Evolutionary conservation across 768 basidiomycete genomes (phyloP).

Genomic region (Pleurotus eryngii): DNA sequence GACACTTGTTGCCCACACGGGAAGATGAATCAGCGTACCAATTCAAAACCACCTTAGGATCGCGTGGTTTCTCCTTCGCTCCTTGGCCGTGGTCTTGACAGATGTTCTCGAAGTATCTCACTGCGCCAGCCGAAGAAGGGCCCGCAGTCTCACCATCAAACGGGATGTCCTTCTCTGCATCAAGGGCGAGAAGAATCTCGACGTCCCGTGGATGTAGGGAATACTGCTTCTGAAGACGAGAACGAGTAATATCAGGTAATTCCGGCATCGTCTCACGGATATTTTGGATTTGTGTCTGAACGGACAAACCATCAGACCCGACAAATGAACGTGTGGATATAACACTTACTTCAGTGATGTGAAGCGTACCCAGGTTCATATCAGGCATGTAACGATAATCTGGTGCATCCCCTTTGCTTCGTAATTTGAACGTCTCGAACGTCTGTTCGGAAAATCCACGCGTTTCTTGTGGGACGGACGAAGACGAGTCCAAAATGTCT

Average conservation of each 20-base stretch:
- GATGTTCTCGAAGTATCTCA: constrained; percentile 78
- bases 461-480: constrained; percentile 75
- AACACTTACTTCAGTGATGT: constrained; percentile 45
- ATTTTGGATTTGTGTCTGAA: constrained; percentile 59
- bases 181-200: constrained; percentile 74
- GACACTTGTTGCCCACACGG: constrained; percentile 10
- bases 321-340: no score
- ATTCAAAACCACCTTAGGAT: constrained; percentile 75
- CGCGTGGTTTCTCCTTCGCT: constrained; percentile 29
- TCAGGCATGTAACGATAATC: constrained; percentile 99
- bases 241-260: constrained; percentile 63
- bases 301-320: no score
- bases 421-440: constrained; percentile 75
- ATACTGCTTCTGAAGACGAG: constrained; percentile 49
- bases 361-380: constrained; percentile 80
- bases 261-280: constrained; percentile 63
- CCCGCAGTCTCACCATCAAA: constrained; percentile 51
- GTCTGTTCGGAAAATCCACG: constrained; percentile 84
- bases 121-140: constrained; percentile 38
- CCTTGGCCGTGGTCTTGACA: constrained; percentile 33
- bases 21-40: constrained; percentile 53
- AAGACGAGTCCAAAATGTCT: constrained; percentile 38
- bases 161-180: constrained; percentile 57
- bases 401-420: constrained; percentile 90
- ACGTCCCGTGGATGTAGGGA: constrained; percentile 59